These are phyloP conservation scores for Exophiala mesophila DNA, from an alignment of 2,329 filamentous ascomycete species.

Conservation along the genomic window DNA sequence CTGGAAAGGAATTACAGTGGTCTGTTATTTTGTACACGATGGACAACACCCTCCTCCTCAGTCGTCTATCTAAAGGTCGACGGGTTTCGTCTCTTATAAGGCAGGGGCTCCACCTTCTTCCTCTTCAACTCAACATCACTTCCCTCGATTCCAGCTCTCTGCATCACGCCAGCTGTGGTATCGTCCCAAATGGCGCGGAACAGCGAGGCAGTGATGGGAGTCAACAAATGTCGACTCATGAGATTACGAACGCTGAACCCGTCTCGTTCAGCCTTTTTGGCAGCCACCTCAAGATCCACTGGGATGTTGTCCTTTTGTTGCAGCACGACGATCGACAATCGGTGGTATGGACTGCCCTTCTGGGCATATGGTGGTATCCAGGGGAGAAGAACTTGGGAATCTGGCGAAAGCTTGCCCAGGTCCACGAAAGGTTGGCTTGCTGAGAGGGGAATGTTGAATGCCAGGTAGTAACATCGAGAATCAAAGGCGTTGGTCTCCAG, in stretches of 20 bases:
- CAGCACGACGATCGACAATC: constrained; percentile 75
- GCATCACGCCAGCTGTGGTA: constrained; percentile 80
- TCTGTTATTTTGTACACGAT: no score
- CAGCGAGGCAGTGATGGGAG: constrained; percentile 74
- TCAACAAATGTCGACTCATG: constrained; percentile 62
- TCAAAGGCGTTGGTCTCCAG: constrained; percentile 68
- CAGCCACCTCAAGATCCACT: constrained; percentile 56
- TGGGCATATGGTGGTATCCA: constrained; percentile 85
- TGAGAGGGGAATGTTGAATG: constrained; percentile 64
- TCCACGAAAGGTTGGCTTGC: constrained; percentile 58
- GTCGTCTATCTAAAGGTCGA: constrained; percentile 39
- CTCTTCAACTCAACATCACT: constrained; percentile 80
- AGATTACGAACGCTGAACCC: constrained; percentile 72
- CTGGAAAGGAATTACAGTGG: no score
- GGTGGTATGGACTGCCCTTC: constrained; percentile 87
- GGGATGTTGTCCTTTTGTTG: constrained; percentile 64
- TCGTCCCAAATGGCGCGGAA: constrained; percentile 92
- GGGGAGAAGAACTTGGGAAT: constrained; percentile 64
- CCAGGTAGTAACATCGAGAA: constrained; percentile 82
- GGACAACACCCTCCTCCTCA: constrained; percentile 30
- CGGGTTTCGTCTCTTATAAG: constrained; percentile 57
- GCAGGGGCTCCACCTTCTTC: constrained; percentile 65
- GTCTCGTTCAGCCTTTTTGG: constrained; percentile 53
- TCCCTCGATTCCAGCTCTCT: constrained; percentile 66
- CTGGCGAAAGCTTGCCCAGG: constrained; percentile 56